These are phyloP conservation scores for Mortierella sp. DNA, from an alignment of 371 early-diverging fungal species.

Conservation along the genomic window DNA sequence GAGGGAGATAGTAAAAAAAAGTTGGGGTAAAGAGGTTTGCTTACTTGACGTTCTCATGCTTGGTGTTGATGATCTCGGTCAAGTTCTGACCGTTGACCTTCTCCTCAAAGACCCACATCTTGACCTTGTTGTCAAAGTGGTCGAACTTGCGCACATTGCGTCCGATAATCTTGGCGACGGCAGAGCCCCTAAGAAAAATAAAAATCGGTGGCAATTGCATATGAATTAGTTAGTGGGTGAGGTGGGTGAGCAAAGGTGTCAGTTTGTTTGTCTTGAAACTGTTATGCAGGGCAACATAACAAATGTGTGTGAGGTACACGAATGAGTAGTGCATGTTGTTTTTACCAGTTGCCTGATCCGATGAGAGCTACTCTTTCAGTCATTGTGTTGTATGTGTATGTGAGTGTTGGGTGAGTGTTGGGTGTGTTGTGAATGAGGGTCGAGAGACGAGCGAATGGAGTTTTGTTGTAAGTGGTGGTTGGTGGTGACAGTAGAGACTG, in stretches of 20 bases:
- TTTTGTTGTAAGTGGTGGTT: not conserved
- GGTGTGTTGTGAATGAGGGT: not conserved
- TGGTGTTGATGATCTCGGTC: conserved; percentile 95
- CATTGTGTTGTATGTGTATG: conserved; percentile 17
- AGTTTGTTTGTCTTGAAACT: conserved; percentile 18
- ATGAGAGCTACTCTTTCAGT: conserved; percentile 89
- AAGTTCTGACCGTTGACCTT: conserved; percentile 86
- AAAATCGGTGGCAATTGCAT: conserved; percentile 15
- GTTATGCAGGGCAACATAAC: not conserved
- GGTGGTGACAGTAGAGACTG: not conserved
- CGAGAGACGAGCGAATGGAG: conserved; percentile 5
- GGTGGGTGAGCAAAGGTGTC: not conserved
- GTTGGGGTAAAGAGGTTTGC: conserved; percentile 9
- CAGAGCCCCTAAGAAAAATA: conserved; percentile 87
- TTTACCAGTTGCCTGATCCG: conserved; percentile 96
- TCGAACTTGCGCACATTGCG: conserved; percentile 79
- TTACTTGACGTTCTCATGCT: conserved; percentile 96
- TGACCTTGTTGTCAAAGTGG: conserved; percentile 85
- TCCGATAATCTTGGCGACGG: conserved; percentile 95
- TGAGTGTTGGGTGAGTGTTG: not conserved
- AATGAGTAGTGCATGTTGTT: conserved; percentile 9
- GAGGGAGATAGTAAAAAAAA: not conserved
- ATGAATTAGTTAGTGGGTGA: conserved; percentile 10
- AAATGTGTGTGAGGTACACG: not conserved
- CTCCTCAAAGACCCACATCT: conserved; percentile 98